A percentile compares a stretch with the other conserved stretches of the same genome.
These are phyloP conservation scores for Leersia perrieri DNA, from an alignment of 176 grass and related monocot genomes.

Conservation along the genomic window DNA sequence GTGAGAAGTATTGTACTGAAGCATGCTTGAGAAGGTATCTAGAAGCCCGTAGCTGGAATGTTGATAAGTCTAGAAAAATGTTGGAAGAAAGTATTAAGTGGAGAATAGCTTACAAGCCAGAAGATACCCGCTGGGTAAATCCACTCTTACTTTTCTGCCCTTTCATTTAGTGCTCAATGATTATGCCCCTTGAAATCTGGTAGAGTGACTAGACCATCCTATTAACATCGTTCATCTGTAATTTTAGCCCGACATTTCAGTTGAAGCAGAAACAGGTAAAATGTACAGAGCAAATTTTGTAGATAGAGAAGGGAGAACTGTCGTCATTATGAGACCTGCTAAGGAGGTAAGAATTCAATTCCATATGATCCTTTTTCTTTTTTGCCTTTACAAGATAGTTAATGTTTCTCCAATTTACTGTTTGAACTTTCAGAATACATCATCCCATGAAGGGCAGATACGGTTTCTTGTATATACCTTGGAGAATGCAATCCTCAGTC, in stretches of 20 bases:
- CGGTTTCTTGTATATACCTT: conserved; percentile 63
- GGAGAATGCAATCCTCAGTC: conserved; percentile 73
- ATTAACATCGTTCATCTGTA: background rate
- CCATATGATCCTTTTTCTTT: background rate
- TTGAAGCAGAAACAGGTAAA: conserved; percentile 84
- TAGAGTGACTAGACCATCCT: background rate
- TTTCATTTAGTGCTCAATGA: background rate
- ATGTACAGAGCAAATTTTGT: conserved; percentile 68
- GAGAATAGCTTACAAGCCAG: conserved; percentile 65
- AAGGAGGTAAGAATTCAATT: conserved; percentile 55
- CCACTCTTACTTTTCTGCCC: background rate
- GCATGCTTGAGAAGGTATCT: conserved; percentile 73
- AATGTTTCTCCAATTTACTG: background rate
- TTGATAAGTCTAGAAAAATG: conserved; percentile 77
- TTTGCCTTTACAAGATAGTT: background rate
- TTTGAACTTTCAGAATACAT: conserved; percentile 66
- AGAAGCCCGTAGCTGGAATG: conserved; percentile 69
- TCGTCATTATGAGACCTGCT: conserved; percentile 67
- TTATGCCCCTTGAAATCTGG: background rate
- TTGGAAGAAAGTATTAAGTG: conserved; percentile 83
- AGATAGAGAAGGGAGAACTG: conserved; percentile 68
- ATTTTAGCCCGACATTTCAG: conserved; percentile 61
- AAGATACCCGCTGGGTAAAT: conserved; percentile 81
- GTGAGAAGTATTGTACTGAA: conserved; percentile 51
- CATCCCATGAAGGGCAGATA: conserved; percentile 58